Percentiles rank a stretch among this genome's conserved stretches.
Evolutionary conservation across 148 eudicot genomes (phyloP).

Genomic region (Nepenthes gracilis): DNA sequence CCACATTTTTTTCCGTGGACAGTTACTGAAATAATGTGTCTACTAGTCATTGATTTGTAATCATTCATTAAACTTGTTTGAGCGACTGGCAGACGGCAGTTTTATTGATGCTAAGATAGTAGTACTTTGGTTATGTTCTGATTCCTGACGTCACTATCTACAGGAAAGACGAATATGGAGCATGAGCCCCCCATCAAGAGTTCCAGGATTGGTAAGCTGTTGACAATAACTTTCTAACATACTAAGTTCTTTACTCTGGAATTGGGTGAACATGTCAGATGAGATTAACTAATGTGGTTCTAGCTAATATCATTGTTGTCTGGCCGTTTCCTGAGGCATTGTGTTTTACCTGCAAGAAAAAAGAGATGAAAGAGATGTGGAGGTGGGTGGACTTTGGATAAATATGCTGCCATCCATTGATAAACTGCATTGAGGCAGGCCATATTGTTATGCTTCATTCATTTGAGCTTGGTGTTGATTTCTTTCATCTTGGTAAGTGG

Average conservation of each 20-base stretch:
- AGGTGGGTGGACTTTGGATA: no score
- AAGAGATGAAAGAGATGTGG: no score
- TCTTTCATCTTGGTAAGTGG: no score
- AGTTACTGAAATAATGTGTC: no score
- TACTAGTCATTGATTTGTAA: background rate
- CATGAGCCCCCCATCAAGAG: constrained; percentile 34
- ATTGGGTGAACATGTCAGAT: background rate
- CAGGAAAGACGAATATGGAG: constrained; percentile 27
- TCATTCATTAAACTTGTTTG: background rate
- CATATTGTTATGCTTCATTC: no score
- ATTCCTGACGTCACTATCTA: constrained; percentile 8
- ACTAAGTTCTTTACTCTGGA: background rate
- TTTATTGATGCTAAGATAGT: background rate
- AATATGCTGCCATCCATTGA: no score
- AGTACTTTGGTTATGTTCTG: background rate
- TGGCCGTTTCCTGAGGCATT: no score
- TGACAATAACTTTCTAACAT: background rate
- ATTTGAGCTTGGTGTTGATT: no score
- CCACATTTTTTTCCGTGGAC: no score
- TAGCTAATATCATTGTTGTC: background rate
- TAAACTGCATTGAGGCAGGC: no score
- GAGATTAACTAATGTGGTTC: background rate
- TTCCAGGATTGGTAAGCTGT: constrained; percentile 57
- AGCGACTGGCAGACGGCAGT: background rate
- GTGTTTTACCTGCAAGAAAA: no score